phyloP scores from a whole-genome alignment of 495 filamentous ascomycete genomes.

The Hypomontagnella submonticulosa region DNA sequence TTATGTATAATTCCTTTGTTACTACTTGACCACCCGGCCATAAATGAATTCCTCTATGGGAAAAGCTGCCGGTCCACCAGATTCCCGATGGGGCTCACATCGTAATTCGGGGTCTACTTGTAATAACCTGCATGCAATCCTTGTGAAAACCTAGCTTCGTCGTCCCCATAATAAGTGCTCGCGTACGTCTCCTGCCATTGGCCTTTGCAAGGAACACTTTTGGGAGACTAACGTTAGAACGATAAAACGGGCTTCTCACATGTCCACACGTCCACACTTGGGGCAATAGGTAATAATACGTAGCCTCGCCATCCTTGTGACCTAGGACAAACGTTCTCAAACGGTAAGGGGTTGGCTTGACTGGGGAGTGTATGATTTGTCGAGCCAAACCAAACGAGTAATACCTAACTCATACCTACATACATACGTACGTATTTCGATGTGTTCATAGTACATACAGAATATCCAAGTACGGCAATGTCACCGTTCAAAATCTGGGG shows the following conservation, averaged over 20 bases:
- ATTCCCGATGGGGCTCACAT: conserved; percentile 45
- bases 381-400: conserved; percentile 8
- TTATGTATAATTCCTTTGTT: conserved; percentile 38
- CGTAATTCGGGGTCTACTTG: conserved; percentile 39
- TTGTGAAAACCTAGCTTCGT: conserved; percentile 43
- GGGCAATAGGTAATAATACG: conserved; percentile 27
- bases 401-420: conserved; percentile 24
- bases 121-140: conserved; percentile 44
- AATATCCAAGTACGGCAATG: conserved; percentile 17
- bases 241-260: conserved; percentile 43
- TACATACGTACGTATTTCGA: background rate
- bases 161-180: conserved; percentile 45
- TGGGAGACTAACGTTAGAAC: conserved; percentile 44
- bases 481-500: conserved; percentile 38
- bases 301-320: conserved; percentile 47
- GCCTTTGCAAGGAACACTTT: conserved; percentile 40
- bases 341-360: conserved; percentile 17
- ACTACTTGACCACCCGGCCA: conserved; percentile 26
- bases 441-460: conserved; percentile 1
- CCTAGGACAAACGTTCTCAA: conserved; percentile 21
- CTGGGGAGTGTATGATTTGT: conserved; percentile 27
- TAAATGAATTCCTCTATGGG: conserved; percentile 44
- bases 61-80: conserved; percentile 44
- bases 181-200: conserved; percentile 41
- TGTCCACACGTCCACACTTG: conserved; percentile 41